Evolutionary conservation across 2,329 filamentous ascomycete genomes (phyloP).

Genomic region (Fonsecaea monophora): DNA sequence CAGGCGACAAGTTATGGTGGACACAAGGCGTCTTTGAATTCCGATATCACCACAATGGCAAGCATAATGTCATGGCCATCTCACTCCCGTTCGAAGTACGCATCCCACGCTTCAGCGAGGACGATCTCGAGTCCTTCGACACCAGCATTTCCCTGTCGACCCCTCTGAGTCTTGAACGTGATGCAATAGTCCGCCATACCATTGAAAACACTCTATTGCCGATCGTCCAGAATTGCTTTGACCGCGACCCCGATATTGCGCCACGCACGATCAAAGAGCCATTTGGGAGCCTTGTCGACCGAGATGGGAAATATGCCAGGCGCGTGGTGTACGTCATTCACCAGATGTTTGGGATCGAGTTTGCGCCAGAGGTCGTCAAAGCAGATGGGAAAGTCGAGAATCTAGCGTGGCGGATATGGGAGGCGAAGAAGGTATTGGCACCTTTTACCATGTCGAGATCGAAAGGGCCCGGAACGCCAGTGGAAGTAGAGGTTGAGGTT

Average conservation of each 20-base stretch:
- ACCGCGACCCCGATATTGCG: constrained; percentile 88
- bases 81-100: constrained; percentile 92
- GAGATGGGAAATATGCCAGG: constrained; percentile 86
- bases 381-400: constrained; percentile 91
- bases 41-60: constrained; percentile 91
- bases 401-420: constrained; percentile 91
- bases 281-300: constrained; percentile 84
- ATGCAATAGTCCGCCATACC: constrained; percentile 68
- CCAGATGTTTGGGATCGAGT: constrained; percentile 96
- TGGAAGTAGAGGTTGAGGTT: constrained; percentile 23
- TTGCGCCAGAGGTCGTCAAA: constrained; percentile 88
- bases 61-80: constrained; percentile 91
- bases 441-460: constrained; percentile 75
- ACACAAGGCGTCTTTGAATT: constrained; percentile 96
- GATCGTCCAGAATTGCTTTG: constrained; percentile 88
- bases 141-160: constrained; percentile 30
- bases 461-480: constrained; percentile 67
- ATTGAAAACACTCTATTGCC: constrained; percentile 81
- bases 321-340: constrained; percentile 92
- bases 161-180: constrained; percentile 51
- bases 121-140: constrained; percentile 62
- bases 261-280: constrained; percentile 78
- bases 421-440: constrained; percentile 89
- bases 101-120: constrained; percentile 80
- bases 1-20: constrained; percentile 96